Percentiles rank a stretch among this genome's conserved stretches.
These are phyloP conservation scores for Rusavskia elegans DNA, from an alignment of 495 filamentous ascomycete species.

Conservation along the genomic window DNA sequence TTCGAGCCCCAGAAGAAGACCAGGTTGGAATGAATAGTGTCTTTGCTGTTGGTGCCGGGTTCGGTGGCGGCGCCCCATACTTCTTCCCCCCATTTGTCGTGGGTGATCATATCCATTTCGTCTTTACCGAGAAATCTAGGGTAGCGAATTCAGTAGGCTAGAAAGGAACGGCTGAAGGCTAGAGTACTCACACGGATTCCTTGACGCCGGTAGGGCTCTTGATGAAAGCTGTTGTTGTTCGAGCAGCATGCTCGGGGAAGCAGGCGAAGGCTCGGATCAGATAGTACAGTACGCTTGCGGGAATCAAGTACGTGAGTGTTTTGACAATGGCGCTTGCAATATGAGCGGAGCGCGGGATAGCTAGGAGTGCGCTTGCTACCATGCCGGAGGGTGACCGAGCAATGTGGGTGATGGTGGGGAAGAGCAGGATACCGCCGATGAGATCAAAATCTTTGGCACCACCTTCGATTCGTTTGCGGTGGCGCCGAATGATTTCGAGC, in stretches of 20 bases:
- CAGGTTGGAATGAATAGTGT: constrained; percentile 32
- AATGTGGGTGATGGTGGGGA: constrained; percentile 66
- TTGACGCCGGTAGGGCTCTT: constrained; percentile 44
- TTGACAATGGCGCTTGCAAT: constrained; percentile 36
- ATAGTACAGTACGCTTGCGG: constrained; percentile 22
- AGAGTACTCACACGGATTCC: constrained; percentile 41
- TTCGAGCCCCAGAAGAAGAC: constrained; percentile 61
- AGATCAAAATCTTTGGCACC: constrained; percentile 26
- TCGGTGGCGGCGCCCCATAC: constrained; percentile 55
- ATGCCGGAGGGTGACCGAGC: constrained; percentile 46
- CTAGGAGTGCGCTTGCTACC: constrained; percentile 29
- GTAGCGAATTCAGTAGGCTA: too few species aligned
- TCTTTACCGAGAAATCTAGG: constrained; percentile 37
- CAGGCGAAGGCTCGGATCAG: constrained; percentile 32
- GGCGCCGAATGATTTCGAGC: constrained; percentile 51
- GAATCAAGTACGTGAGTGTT: constrained; percentile 29
- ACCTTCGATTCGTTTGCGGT: constrained; percentile 18
- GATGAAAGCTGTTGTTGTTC: constrained; percentile 47
- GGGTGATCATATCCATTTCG: constrained; percentile 61
- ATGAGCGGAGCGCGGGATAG: constrained; percentile 36
- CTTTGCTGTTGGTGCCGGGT: constrained; percentile 15
- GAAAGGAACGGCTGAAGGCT: too few species aligned
- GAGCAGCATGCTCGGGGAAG: constrained; percentile 39
- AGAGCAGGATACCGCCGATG: constrained; percentile 49
- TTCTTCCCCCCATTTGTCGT: constrained; percentile 65